Conservation (phyloP, 164 flowering plant species). For the Nymphaea colorata region DNA sequence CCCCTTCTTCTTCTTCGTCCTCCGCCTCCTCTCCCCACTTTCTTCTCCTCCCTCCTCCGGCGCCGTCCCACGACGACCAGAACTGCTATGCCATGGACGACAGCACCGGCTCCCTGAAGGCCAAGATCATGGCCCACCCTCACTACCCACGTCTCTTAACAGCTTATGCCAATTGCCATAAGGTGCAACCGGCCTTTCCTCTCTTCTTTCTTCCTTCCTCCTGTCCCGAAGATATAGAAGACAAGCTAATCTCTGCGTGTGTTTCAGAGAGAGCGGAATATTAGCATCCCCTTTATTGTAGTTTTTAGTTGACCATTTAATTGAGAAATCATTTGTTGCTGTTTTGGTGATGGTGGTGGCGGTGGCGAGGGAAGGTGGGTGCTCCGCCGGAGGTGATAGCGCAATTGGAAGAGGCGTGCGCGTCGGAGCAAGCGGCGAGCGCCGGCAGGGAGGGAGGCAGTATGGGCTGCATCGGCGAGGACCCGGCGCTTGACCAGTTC, state of each 20-base stretch:
- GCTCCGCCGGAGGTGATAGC: slow-evolving; percentile 90
- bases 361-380: slow-evolving; percentile 46
- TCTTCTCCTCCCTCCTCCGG: background rate
- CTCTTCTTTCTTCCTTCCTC: background rate
- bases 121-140: slow-evolving; percentile 97
- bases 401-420: slow-evolving; percentile 59
- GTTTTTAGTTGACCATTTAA: background rate
- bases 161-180: slow-evolving; percentile 79
- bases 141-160: slow-evolving; percentile 80
- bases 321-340: background rate
- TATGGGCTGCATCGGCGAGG: slow-evolving; percentile 44
- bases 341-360: background rate
- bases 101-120: slow-evolving; percentile 35
- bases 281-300: background rate
- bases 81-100: slow-evolving; percentile 24
- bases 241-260: no score
- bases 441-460: background rate
- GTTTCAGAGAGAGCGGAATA: no score
- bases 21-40: background rate
- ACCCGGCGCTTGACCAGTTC: slow-evolving; percentile 93
- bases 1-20: background rate
- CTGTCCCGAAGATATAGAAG: no score
- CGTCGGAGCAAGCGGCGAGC: slow-evolving; percentile 25
- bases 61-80: background rate
- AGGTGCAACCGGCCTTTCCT: slow-evolving; percentile 30